These are phyloP conservation scores for Chimonanthus salicifolius DNA, from an alignment of 164 flowering plant species.

Conservation along the genomic window DNA sequence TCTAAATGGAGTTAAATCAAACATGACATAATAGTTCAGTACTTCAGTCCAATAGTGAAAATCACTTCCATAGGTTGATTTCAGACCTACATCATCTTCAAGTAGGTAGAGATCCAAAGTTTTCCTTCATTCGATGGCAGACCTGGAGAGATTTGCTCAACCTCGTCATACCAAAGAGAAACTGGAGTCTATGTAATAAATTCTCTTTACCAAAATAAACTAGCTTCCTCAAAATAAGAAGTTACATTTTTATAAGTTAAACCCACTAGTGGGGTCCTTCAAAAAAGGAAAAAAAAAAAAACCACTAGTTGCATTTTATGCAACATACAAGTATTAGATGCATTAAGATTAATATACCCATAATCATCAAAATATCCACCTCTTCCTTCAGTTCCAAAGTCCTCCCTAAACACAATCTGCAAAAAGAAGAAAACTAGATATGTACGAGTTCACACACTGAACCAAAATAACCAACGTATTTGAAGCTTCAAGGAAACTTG, in stretches of 20 bases:
- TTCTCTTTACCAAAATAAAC: not conserved
- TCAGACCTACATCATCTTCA: too few species aligned
- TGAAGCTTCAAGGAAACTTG: not conserved
- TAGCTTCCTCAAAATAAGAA: not conserved
- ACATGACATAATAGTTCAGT: too few species aligned
- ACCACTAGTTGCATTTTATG: not conserved
- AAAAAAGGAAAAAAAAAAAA: not conserved
- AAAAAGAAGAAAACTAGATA: not conserved
- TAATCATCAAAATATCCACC: conserved; percentile 87
- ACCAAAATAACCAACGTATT: too few species aligned
- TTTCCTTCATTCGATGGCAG: too few species aligned
- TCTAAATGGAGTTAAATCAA: too few species aligned
- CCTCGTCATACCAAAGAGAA: not conserved
- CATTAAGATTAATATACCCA: conserved; percentile 41
- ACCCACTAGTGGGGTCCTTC: not conserved
- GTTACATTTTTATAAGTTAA: not conserved
- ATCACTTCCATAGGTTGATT: too few species aligned
- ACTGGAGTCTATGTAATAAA: not conserved
- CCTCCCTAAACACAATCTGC: conserved; percentile 80
- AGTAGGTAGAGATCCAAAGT: too few species aligned
- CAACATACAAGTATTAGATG: not conserved
- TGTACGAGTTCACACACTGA: not conserved
- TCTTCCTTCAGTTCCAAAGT: conserved; percentile 83
- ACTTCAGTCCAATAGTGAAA: too few species aligned
- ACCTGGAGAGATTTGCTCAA: too few species aligned